Base-by-base conservation (phyloP, 257 asterid genomes). In the Gentiana macrophylla region DNA sequence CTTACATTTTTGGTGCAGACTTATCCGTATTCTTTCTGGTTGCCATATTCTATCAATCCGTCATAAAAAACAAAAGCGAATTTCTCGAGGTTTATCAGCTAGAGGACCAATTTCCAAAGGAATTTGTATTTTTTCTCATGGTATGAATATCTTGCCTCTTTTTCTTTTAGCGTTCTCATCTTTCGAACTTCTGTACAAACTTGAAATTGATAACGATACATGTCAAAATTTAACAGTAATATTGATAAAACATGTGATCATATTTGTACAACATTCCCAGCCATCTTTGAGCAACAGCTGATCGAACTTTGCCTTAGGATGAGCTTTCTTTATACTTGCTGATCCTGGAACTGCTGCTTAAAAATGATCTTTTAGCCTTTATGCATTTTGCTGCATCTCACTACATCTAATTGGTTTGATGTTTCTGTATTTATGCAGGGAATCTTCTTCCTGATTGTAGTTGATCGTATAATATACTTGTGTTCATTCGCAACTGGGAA, bases 61-160 rank as follows among this genome's bases (percentile, higher is more conserved):
- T 92, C 61, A 77, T 85, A 13, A 92, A 88, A 67, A 92, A 92
- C 61, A 88, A 88, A 75, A 88, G 83, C 53, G 89, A 92, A 55
- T 72, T 92, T 71, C 86, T 92, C 1, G 99, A 92, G 80, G 94
- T 83, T 66, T 92, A 86, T 77, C 99, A 92, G 78, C 95, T 92
- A 48, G 99, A 92, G 78, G 99, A 92, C 71, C 99, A 92, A 76
- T 92, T 92, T 65, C 97, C 97, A 0, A 88, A 88, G 66, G 99
- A 92, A 68, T 92, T 69, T 50, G 97, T 92, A 43, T 92, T 82
- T 66, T 77, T 88, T 60, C 78, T 92, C 57, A 85, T 92, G 95
- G 99, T 92, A 92, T 77, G 78, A 47, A 55, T 61, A 4, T 11
- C 10, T 53, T 52, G 37, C 44, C 48, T 64, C 55, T 50, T 60